Evolutionary conservation across 2,329 filamentous ascomycete species (phyloP).

Genomic region (Aureobasidium melanogenum): DNA sequence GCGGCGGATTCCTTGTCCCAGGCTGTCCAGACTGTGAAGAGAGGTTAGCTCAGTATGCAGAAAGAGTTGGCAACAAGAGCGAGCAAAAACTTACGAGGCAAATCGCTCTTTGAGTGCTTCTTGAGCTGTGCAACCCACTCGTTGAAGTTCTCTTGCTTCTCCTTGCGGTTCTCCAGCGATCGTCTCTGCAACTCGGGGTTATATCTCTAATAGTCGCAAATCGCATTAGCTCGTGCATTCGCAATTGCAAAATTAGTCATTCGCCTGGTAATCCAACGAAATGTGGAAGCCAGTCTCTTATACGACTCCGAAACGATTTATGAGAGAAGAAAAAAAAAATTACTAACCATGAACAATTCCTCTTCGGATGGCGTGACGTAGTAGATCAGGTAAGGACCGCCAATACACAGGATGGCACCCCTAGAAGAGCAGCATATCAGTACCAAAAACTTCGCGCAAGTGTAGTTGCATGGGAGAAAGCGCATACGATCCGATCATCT

Average conservation of each 20-base stretch:
- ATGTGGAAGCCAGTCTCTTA: background rate
- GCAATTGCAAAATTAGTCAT: background rate
- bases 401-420: conserved; percentile 62
- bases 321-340: background rate
- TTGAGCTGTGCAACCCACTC: conserved; percentile 78
- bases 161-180: conserved; percentile 68
- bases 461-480: conserved; percentile 5
- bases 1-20: conserved; percentile 26
- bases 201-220: conserved; percentile 51
- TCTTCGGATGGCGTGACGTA: conserved; percentile 80
- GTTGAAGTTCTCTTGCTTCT: conserved; percentile 78
- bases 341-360: conserved; percentile 63
- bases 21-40: conserved; percentile 26
- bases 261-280: background rate
- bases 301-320: background rate
- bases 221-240: background rate
- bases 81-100: conserved; percentile 62
- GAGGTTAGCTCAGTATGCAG: background rate
- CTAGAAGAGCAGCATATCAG: conserved; percentile 37
- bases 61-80: too few relatives aligned
- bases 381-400: conserved; percentile 75
- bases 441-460: background rate
- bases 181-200: conserved; percentile 90
- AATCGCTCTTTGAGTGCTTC: conserved; percentile 82
- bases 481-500: conserved; percentile 63